Base-by-base conservation (phyloP, 2,329 filamentous ascomycete species). In the Dothideomycetidae sp. region DNA sequence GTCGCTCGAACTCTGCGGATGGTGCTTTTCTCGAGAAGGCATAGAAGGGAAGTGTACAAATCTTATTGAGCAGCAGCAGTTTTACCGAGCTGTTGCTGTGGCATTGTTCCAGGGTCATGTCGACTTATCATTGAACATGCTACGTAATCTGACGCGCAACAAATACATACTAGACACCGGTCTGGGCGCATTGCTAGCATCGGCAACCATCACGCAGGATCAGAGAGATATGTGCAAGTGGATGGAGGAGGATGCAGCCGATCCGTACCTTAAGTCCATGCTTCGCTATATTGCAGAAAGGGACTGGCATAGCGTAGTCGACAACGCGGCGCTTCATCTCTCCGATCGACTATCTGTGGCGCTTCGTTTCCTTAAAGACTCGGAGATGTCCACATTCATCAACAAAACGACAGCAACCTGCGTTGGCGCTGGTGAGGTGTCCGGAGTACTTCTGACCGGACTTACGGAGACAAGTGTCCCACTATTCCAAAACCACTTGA, bases 251-350 rank as follows among this genome's bases (percentile, higher is more conserved):
- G 71, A 76, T 47, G 66, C 78, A 43, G 75, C 77, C 0, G 81
- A 90, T 48, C 78, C 81, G 0, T 88, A 86, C 51, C 68, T 90
- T 15, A 77, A 81, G 39, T 81, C 81, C 4, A 78, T 90, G 33
- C 81, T 83, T 15, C 75, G 77, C 3, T 75, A 82, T 46, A 81
- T 90, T 43, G 75, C 78, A 7, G 78, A 78, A 3, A 38, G 31
- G 15, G 71, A 84, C 53, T 90, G 83, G 83, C 63, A 70, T 12
- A 69, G 71, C 29, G 79, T 90, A 29, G 76, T 80, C 28, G 71
- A 78, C 45, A 64, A 69, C 13, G 79, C 81, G 17, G 28, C 37
- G 11, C 67, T 92, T 2, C 78, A 81, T 1, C 68, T 90, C 2
- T 69, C 75, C 10, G 81, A 88, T 52, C 75, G 83, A 23, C 70